Evolutionary conservation across 2,329 filamentous ascomycete genomes (phyloP).

Genomic region (Gliomastix tumulicola): DNA sequence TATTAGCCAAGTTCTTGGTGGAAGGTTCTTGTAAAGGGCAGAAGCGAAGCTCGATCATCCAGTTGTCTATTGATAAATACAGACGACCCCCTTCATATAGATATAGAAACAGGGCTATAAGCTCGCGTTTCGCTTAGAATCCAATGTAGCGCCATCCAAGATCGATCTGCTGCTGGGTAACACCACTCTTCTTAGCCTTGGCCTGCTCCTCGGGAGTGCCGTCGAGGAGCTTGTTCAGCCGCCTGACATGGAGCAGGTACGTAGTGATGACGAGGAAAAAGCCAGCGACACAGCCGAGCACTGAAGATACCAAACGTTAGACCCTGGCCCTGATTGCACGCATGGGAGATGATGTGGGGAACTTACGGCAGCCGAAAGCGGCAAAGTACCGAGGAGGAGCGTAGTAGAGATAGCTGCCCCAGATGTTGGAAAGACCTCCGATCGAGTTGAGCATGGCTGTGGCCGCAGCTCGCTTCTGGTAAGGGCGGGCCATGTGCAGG

Average conservation of each 20-base stretch:
- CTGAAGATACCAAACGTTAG: neutral
- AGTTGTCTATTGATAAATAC: too few species aligned
- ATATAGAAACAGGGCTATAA: too few species aligned
- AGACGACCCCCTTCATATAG: too few species aligned
- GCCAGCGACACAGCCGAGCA: conserved; percentile 10
- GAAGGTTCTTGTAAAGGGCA: too few species aligned
- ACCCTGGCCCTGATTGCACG: neutral
- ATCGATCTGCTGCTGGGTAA: conserved; percentile 14
- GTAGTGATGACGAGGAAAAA: conserved; percentile 12
- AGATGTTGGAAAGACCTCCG: conserved; percentile 46
- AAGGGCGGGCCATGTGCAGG: conserved; percentile 60
- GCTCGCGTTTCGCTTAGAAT: too few species aligned
- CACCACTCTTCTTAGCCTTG: conserved; percentile 13
- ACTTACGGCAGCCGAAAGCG: conserved; percentile 11
- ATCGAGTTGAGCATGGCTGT: conserved; percentile 66
- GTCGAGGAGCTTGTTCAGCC: conserved; percentile 10
- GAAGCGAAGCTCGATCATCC: too few species aligned
- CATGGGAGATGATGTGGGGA: neutral
- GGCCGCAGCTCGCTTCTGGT: conserved; percentile 61
- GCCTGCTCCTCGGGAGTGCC: conserved; percentile 10
- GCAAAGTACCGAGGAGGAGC: conserved; percentile 11
- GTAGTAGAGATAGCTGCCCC: conserved; percentile 57
- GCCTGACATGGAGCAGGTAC: conserved; percentile 11
- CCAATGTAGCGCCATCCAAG: conserved; percentile 16
- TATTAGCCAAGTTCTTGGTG: too few species aligned